Evolutionary conservation across 495 filamentous ascomycete genomes (phyloP).

Genomic region (Annulohypoxylon bovei): DNA sequence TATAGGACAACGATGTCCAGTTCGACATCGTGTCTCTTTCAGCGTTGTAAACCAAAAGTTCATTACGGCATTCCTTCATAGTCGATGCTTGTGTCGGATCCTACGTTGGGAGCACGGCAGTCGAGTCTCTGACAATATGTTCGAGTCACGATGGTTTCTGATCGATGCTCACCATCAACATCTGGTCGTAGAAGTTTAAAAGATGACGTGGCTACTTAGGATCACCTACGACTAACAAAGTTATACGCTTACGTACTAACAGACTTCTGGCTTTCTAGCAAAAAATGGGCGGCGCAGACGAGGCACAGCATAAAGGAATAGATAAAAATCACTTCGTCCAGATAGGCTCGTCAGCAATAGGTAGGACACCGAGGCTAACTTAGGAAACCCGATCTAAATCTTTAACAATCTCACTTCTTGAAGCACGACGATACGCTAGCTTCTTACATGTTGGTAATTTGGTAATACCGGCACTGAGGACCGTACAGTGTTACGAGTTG

Average conservation of each 20-base stretch:
- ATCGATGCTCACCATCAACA: background rate
- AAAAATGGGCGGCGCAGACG: background rate
- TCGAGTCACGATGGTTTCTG: background rate
- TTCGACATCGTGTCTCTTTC: background rate
- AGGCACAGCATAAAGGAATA: background rate
- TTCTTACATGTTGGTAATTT: constrained; percentile 10
- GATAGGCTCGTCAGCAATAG: background rate
- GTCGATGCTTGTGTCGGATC: background rate
- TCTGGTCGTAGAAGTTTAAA: background rate
- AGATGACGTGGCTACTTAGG: background rate
- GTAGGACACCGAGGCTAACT: background rate
- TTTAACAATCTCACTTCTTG: background rate
- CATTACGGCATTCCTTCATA: background rate
- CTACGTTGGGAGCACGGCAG: background rate
- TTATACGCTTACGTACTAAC: constrained; percentile 3
- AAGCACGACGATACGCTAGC: background rate
- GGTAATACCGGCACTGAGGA: constrained; percentile 1
- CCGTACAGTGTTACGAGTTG: background rate
- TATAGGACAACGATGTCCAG: background rate
- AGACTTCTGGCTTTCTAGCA: background rate
- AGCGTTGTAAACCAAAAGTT: background rate
- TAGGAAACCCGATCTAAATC: background rate
- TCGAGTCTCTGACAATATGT: background rate
- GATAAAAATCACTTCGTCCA: background rate
- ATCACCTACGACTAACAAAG: background rate